A percentile compares a stretch with the other conserved stretches of the same genome.
These are phyloP conservation scores for Escovopsis weberi DNA, from an alignment of 2,329 filamentous ascomycete genomes.

Conservation along the genomic window DNA sequence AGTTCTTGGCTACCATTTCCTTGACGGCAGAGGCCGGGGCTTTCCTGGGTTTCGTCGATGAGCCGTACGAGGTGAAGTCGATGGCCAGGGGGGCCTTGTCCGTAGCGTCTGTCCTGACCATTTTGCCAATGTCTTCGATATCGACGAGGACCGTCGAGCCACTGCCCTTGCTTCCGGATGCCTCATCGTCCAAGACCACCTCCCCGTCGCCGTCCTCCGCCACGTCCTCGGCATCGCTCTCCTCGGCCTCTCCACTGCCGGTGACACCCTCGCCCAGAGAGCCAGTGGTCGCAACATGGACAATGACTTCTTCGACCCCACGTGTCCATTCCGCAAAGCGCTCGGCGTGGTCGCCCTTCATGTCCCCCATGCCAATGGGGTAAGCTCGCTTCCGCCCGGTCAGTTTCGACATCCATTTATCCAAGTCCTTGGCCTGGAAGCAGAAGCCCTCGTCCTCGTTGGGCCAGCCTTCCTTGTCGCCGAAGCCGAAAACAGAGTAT, in stretches of 20 bases:
- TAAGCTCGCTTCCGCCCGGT: slow-evolving; percentile 76
- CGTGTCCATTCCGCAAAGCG: slow-evolving; percentile 63
- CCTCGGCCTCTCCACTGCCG: slow-evolving; percentile 69
- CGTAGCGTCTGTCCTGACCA: slow-evolving; percentile 31
- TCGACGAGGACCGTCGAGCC: slow-evolving; percentile 46
- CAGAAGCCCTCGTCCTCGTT: slow-evolving; percentile 85
- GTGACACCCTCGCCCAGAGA: slow-evolving; percentile 49
- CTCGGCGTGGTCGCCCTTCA: slow-evolving; percentile 55
- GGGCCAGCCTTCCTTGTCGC: slow-evolving; percentile 84
- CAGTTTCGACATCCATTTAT: slow-evolving; percentile 95
- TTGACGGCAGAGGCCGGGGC: slow-evolving; percentile 40
- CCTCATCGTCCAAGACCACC: slow-evolving; percentile 27
- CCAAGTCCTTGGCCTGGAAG: slow-evolving; percentile 77
- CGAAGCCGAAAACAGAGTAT: slow-evolving; percentile 89
- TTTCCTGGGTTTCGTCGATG: slow-evolving; percentile 28
- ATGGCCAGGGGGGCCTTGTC: slow-evolving; percentile 48
- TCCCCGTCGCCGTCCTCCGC: slow-evolving; percentile 43
- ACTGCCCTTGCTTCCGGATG: slow-evolving; percentile 17
- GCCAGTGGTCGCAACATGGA: slow-evolving; percentile 45
- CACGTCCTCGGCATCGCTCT: slow-evolving; percentile 63
- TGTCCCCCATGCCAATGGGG: slow-evolving; percentile 76
- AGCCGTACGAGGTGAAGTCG: slow-evolving; percentile 69
- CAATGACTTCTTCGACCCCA: slow-evolving; percentile 59
- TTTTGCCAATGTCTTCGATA: slow-evolving; percentile 67
- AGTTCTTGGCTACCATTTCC: slow-evolving; percentile 87